phyloP scores from a whole-genome alignment of 1,284 basidiomycete genomes.

The Ganoderma leucocontextum region DNA sequence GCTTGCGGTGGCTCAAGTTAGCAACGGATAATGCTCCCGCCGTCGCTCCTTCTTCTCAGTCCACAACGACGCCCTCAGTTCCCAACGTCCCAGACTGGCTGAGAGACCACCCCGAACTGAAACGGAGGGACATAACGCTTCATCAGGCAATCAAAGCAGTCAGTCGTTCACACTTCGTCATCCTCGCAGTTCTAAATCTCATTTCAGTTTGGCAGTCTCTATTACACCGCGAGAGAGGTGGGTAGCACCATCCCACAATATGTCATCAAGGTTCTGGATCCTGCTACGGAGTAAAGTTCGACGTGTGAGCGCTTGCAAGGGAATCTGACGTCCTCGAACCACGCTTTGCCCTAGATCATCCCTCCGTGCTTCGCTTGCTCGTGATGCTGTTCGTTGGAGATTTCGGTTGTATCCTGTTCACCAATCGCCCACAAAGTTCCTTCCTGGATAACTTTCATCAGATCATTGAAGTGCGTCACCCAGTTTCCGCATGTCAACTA shows the following conservation, averaged over 20 bases:
- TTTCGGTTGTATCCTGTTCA: neutral
- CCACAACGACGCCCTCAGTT: neutral
- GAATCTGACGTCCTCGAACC: neutral
- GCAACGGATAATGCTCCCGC: neutral
- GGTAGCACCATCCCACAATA: too few relatives aligned
- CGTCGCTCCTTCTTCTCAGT: neutral
- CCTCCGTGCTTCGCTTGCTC: neutral
- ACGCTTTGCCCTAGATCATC: neutral
- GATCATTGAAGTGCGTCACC: neutral
- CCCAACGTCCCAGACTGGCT: slow-evolving; percentile 9
- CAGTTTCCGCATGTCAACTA: neutral
- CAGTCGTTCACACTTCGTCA: neutral
- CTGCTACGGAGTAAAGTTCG: too few relatives aligned
- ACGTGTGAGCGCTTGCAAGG: too few relatives aligned
- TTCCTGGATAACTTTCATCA: neutral
- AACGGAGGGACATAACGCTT: neutral
- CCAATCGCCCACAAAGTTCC: neutral
- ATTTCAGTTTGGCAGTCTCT: too few relatives aligned
- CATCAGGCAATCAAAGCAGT: neutral
- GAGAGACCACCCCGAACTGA: neutral
- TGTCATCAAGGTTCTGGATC: too few relatives aligned
- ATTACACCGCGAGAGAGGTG: too few relatives aligned
- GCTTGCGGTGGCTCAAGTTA: neutral
- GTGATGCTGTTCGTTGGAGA: neutral
- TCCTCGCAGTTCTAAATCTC: neutral